Evolutionary conservation across 371 early-diverging fungal genomes (phyloP).

Genomic region (Chytridium lagenaria): DNA sequence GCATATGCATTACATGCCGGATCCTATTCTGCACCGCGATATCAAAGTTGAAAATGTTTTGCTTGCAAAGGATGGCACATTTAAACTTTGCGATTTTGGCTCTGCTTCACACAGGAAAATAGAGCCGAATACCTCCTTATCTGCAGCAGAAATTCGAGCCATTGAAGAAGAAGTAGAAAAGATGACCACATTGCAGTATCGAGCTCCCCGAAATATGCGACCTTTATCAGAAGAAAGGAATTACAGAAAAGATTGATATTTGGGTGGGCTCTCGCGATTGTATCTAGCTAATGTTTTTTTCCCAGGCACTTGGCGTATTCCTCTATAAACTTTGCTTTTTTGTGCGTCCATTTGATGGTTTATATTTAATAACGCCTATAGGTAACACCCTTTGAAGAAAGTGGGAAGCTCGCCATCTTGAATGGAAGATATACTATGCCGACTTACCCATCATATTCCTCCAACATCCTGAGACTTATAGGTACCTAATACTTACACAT

Average conservation of each 20-base stretch:
- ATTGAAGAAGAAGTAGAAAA: constrained; percentile 87
- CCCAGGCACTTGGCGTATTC: constrained; percentile 85
- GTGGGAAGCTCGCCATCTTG: constrained; percentile 83
- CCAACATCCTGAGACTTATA: constrained; percentile 67
- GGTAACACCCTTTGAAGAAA: constrained; percentile 94
- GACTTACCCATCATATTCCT: constrained; percentile 70
- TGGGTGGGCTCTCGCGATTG: constrained; percentile 48
- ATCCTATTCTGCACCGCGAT: constrained; percentile 74
- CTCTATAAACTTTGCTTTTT: constrained; percentile 78
- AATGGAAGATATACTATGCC: constrained; percentile 88
- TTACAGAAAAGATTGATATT: constrained; percentile 86
- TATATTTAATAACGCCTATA: constrained; percentile 44
- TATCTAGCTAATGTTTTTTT: background rate
- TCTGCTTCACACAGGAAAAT: constrained; percentile 78
- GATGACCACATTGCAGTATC: constrained; percentile 90
- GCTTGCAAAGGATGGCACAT: constrained; percentile 57
- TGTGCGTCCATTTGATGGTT: constrained; percentile 60
- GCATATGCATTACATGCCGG: constrained; percentile 78
- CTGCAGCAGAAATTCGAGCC: constrained; percentile 64
- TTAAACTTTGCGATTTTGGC: constrained; percentile 95
- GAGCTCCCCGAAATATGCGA: constrained; percentile 94
- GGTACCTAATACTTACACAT: constrained; percentile 24
- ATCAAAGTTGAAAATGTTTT: constrained; percentile 76
- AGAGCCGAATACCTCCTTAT: constrained; percentile 53
- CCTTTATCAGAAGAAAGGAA: constrained; percentile 78